Base-by-base conservation (phyloP, 2,329 filamentous ascomycete genomes). In the Neonectria hederae region DNA sequence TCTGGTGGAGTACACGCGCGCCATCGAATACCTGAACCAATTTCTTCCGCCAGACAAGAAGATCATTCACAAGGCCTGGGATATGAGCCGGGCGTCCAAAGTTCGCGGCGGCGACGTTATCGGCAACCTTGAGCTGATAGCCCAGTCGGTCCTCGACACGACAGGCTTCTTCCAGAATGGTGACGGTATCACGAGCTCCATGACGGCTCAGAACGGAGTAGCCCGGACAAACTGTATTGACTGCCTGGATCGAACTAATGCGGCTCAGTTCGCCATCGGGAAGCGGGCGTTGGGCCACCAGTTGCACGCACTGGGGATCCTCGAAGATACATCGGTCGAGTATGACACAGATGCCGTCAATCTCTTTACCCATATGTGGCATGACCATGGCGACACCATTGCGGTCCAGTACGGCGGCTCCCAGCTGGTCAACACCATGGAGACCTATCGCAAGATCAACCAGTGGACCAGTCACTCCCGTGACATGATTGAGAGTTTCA, bases 401-500 rank as follows among this genome's bases (percentile, higher is more conserved):
- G 96, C 96, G 1, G 92, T 98, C 58, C 96, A 99, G 77, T 99
- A 99, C 72, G 96, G 96, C 61, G 96, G 96, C 10, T 98, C 94
- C 2, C 96, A 99, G 78, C 86, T 99, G 0, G 96, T 99, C 72
- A 99, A 99, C 77, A 99, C 96, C 0, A 98, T 99, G 94, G 94
- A 97, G 69, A 99, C 96, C 5, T 99, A 99, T 78, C 92, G 96
- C 62, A 98, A 98, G 80, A 97, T 97, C 77, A 98, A 98, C 71
- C 95, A 98, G 77, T 99, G 96, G 96, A 97, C 94, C 24, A 97
- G 93, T 72, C 94, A 97, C 77, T 97, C 95, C 2, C 88, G 96
- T 70, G 96, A 99, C 78, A 98, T 99, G 95, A 94, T 99, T 22
- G 96, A 99, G 80, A 97, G 93, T 77, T 97, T 99, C 83, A 99